Evolutionary conservation across 1,284 basidiomycete species (phyloP).

Genomic region (Mycena sp.): DNA sequence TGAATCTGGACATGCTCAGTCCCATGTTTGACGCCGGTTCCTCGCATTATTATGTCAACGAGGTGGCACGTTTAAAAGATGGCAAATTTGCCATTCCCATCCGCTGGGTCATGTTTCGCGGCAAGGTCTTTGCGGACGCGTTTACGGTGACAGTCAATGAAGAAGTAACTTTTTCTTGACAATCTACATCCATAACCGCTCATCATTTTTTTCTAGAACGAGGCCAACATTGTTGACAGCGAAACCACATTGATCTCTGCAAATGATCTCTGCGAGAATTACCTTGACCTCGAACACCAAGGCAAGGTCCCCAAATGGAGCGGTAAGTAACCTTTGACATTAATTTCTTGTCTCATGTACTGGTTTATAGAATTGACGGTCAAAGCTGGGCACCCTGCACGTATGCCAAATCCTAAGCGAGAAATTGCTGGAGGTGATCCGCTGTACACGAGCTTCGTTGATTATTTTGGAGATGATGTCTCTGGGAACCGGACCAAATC

Average conservation of each 20-base stretch:
- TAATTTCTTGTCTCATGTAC: no score
- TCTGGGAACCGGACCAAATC: conserved; percentile 36
- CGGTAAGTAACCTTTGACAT: not conserved
- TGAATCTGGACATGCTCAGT: conserved; percentile 27
- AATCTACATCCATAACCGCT: not conserved
- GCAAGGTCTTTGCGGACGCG: not conserved
- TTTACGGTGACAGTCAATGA: not conserved
- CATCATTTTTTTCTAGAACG: not conserved
- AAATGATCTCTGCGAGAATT: not conserved
- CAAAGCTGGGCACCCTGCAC: not conserved
- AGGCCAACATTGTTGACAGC: not conserved
- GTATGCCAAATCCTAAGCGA: conserved; percentile 43
- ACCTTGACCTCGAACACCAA: not conserved
- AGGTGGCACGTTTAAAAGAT: conserved; percentile 33
- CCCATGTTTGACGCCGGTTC: conserved; percentile 33
- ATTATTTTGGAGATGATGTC: conserved; percentile 33
- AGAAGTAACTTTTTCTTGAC: not conserved
- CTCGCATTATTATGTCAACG: conserved; percentile 41
- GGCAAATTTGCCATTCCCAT: conserved; percentile 36
- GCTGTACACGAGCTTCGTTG: conserved; percentile 37
- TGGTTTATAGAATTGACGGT: no score
- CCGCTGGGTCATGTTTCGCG: conserved; percentile 3
- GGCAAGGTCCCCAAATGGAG: not conserved
- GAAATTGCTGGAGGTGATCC: conserved; percentile 39
- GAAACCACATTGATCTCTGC: not conserved